phyloP scores from a whole-genome alignment of 768 basidiomycete species.

The Tylopilus felleus region DNA sequence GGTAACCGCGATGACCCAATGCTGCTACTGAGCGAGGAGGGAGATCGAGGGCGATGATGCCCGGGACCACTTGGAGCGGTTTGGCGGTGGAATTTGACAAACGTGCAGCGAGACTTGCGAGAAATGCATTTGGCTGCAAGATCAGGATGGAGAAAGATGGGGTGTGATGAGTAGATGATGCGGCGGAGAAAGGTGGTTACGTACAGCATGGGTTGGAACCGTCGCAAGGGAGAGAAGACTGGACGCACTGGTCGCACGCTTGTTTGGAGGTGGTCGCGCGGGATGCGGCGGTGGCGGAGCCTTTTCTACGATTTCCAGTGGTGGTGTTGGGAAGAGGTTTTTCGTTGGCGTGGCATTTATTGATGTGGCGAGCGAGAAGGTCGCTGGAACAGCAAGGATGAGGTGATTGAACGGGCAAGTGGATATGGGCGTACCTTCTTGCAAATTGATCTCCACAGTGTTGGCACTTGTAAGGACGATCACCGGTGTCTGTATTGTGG shows the following conservation, averaged over 20 bases:
- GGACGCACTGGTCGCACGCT: slow-evolving; percentile 83
- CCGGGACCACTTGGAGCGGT: slow-evolving; percentile 77
- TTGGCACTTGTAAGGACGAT: slow-evolving; percentile 86
- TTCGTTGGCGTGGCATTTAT: slow-evolving; percentile 84
- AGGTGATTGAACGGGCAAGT: slow-evolving; percentile 6
- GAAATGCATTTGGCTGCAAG: slow-evolving; percentile 66
- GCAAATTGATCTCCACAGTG: slow-evolving; percentile 90
- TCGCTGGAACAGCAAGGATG: slow-evolving; percentile 46
- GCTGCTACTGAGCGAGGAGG: slow-evolving; percentile 19
- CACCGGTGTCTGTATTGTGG: slow-evolving; percentile 66
- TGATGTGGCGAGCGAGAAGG: slow-evolving; percentile 79
- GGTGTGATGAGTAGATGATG: not conserved
- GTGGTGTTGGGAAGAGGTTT: slow-evolving; percentile 41
- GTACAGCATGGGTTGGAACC: slow-evolving; percentile 75
- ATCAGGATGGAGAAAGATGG: not conserved
- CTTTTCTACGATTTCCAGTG: slow-evolving; percentile 53
- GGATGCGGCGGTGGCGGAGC: slow-evolving; percentile 60
- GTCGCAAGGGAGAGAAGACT: slow-evolving; percentile 71
- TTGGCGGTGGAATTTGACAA: slow-evolving; percentile 79
- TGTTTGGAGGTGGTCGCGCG: slow-evolving; percentile 78
- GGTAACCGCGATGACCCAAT: slow-evolving; percentile 24
- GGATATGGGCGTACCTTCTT: slow-evolving; percentile 50
- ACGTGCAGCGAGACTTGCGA: slow-evolving; percentile 72
- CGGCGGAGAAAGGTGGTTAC: slow-evolving; percentile 24
- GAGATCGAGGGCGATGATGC: slow-evolving; percentile 43